Evolutionary conservation across 768 basidiomycete species (phyloP).

Genomic region (Boletus patriciae): DNA sequence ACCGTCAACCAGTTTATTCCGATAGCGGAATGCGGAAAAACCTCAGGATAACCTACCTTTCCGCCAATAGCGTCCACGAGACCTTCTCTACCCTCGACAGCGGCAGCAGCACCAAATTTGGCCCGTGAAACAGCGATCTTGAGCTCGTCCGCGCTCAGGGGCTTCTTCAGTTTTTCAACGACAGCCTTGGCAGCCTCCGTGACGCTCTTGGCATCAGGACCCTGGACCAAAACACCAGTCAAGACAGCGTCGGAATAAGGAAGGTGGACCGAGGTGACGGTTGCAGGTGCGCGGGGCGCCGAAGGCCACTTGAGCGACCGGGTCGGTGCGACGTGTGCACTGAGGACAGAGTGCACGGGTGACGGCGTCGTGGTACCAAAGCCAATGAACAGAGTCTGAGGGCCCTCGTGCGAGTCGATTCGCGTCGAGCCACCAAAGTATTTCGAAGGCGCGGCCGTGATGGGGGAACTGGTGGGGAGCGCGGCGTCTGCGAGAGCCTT

Average conservation of each 20-base stretch:
- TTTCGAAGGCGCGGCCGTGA: conserved; percentile 30
- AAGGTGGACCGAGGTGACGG: conserved; percentile 72
- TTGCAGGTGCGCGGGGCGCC: conserved; percentile 55
- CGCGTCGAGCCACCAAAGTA: conserved; percentile 90
- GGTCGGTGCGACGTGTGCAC: conserved; percentile 75
- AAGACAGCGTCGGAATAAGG: conserved; percentile 92
- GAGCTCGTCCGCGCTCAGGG: conserved; percentile 65
- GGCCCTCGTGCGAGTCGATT: conserved; percentile 57
- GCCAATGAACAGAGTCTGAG: conserved; percentile 83
- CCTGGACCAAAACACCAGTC: conserved; percentile 80
- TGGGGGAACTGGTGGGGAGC: conserved; percentile 38
- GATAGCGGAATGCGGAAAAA: conserved; percentile 5
- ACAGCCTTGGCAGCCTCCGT: conserved; percentile 69
- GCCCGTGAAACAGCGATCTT: conserved; percentile 85
- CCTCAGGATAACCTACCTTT: conserved; percentile 47
- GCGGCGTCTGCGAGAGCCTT: conserved; percentile 52
- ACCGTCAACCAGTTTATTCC: background rate
- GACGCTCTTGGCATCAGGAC: conserved; percentile 58
- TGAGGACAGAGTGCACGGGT: conserved; percentile 75
- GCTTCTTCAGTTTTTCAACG: conserved; percentile 61
- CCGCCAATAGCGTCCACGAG: conserved; percentile 59
- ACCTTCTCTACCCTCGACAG: conserved; percentile 69
- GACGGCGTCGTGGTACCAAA: conserved; percentile 72
- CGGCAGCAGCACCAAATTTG: conserved; percentile 76
- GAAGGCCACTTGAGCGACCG: conserved; percentile 86